Conservation (phyloP, 768 basidiomycete species). For the Cystobasidium tubakii region DNA sequence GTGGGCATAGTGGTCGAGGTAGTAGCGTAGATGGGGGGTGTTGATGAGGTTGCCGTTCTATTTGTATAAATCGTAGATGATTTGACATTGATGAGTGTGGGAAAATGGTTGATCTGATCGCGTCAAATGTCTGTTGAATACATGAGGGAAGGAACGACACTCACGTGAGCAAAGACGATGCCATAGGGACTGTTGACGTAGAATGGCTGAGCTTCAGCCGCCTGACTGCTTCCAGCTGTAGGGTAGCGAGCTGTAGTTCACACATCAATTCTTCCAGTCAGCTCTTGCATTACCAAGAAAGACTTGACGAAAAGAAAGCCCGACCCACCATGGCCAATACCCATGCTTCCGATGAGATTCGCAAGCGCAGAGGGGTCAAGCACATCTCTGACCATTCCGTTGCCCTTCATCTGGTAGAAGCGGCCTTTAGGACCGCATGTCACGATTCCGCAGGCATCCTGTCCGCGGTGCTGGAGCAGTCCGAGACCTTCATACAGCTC, state of each 20-base stretch:
- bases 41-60: slow-evolving; percentile 99
- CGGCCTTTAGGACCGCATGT: slow-evolving; percentile 92
- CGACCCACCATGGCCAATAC: slow-evolving; percentile 82
- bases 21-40: slow-evolving; percentile 74
- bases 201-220: slow-evolving; percentile 97
- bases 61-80: neutral
- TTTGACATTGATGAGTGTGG: neutral
- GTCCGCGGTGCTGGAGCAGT: slow-evolving; percentile 89
- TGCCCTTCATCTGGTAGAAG: slow-evolving; percentile 96
- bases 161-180: slow-evolving; percentile 91
- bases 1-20: slow-evolving; percentile 92
- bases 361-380: slow-evolving; percentile 66
- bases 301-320: neutral
- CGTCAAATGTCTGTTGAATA: neutral
- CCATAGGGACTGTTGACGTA: slow-evolving; percentile 99
- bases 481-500: slow-evolving; percentile 70
- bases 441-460: slow-evolving; percentile 95
- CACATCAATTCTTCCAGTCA: neutral
- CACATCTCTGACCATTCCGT: slow-evolving; percentile 97
- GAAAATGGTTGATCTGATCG: neutral
- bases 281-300: too few species aligned
- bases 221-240: slow-evolving; percentile 92
- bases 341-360: slow-evolving; percentile 85
- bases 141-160: slow-evolving; percentile 43
- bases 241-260: slow-evolving; percentile 76